These are phyloP conservation scores for Ogataea nitratoaversa DNA, from an alignment of 805 yeast species.

Conservation along the genomic window DNA sequence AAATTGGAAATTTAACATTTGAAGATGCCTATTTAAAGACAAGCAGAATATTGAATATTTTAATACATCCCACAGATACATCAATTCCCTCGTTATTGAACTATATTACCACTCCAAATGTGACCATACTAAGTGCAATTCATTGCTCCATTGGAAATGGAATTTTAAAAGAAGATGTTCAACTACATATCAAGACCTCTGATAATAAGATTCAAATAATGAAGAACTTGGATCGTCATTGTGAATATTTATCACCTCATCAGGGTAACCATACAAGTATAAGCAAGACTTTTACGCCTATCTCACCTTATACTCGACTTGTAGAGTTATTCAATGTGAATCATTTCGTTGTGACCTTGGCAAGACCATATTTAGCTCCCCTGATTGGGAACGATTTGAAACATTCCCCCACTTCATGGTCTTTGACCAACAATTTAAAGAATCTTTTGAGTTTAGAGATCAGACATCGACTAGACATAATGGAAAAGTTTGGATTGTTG, in stretches of 20 bases:
- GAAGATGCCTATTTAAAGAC: constrained; percentile 87
- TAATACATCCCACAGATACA: constrained; percentile 74
- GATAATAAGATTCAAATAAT: constrained; percentile 42
- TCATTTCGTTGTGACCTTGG: constrained; percentile 85
- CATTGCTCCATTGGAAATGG: constrained; percentile 80
- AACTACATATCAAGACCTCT: constrained; percentile 52
- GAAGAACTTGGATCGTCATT: constrained; percentile 28
- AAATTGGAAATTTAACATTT: constrained; percentile 81
- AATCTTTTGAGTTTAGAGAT: constrained; percentile 70
- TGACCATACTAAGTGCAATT: constrained; percentile 84
- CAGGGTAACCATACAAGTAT: constrained; percentile 33
- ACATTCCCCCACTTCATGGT: constrained; percentile 45
- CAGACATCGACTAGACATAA: constrained; percentile 75
- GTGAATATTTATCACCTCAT: constrained; percentile 39
- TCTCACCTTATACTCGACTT: constrained; percentile 77
- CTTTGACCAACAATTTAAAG: constrained; percentile 31
- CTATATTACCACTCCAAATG: constrained; percentile 91
- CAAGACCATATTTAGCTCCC: constrained; percentile 93
- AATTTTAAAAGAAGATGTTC: constrained; percentile 59
- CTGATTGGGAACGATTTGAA: constrained; percentile 77
- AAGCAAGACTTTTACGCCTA: constrained; percentile 22
- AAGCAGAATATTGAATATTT: constrained; percentile 75
- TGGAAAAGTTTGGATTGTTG: constrained; percentile 74
- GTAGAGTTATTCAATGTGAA: constrained; percentile 94
- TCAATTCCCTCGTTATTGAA: constrained; percentile 72